Evolutionary conservation across 345 rosid genomes (phyloP).

Genomic region (Corchorus capsularis): DNA sequence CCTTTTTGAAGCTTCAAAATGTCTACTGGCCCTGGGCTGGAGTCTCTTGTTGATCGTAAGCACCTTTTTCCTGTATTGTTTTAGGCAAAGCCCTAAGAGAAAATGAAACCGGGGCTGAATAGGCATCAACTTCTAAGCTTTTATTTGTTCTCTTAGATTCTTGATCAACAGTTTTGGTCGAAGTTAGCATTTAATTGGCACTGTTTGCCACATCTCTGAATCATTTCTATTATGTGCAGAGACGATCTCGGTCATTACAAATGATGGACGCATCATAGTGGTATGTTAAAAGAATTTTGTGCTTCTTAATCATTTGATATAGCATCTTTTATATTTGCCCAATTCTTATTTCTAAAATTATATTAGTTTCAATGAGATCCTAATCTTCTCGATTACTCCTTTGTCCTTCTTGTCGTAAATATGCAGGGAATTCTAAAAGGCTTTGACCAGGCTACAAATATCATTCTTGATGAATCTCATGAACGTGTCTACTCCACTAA

Average conservation of each 20-base stretch:
- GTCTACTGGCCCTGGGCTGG: conserved; percentile 74
- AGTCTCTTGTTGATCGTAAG: conserved; percentile 82
- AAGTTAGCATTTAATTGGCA: not conserved
- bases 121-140: not conserved
- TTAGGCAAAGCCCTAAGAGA: not conserved
- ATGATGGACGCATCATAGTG: conserved; percentile 94
- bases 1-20: conserved; percentile 32
- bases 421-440: conserved; percentile 76
- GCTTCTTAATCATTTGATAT: conserved; percentile 12
- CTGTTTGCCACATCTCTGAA: not conserved
- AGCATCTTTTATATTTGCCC: not conserved
- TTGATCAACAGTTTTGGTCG: not conserved
- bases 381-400: not conserved
- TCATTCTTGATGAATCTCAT: conserved; percentile 89
- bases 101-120: not conserved
- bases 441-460: conserved; percentile 90
- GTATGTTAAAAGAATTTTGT: conserved; percentile 33
- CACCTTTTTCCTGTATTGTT: not conserved
- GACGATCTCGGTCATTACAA: conserved; percentile 74
- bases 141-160: not conserved
- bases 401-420: not conserved
- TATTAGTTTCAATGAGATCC: not conserved
- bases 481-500: conserved; percentile 88
- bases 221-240: conserved; percentile 42
- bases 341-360: not conserved